A percentile compares a stretch with the other conserved stretches of the same genome.
Conservation (phyloP, 2,329 filamentous ascomycete species). For the Colletotrichum liaoningense region DNA sequence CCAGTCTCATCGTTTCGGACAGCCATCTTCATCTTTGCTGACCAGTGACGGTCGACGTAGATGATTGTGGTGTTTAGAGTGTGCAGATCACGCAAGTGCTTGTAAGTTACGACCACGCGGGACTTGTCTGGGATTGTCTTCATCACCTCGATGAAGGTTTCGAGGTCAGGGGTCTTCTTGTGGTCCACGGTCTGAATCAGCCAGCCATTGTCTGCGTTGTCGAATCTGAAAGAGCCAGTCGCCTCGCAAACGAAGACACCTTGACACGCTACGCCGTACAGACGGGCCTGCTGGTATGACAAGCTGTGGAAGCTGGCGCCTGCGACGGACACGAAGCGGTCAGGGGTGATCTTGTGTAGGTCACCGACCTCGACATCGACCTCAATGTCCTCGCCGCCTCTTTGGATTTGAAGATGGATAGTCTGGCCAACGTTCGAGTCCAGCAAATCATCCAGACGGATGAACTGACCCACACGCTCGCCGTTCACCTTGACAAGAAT, state of each 20-base stretch:
- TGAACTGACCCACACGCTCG: slow-evolving; percentile 92
- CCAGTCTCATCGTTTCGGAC: slow-evolving; percentile 90
- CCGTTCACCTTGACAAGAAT: slow-evolving; percentile 93
- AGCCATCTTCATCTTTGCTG: slow-evolving; percentile 91
- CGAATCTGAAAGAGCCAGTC: slow-evolving; percentile 93
- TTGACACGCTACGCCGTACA: slow-evolving; percentile 91
- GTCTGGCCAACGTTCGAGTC: slow-evolving; percentile 85
- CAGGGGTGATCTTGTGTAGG: slow-evolving; percentile 93
- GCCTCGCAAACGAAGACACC: slow-evolving; percentile 97
- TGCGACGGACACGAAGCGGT: slow-evolving; percentile 93
- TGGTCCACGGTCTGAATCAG: slow-evolving; percentile 93
- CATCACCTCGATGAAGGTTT: slow-evolving; percentile 92
- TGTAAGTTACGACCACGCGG: slow-evolving; percentile 93
- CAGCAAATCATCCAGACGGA: slow-evolving; percentile 89
- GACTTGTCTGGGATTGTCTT: slow-evolving; percentile 84
- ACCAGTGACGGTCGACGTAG: slow-evolving; percentile 95
- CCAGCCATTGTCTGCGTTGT: slow-evolving; percentile 92
- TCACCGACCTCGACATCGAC: slow-evolving; percentile 89
- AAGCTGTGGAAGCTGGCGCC: slow-evolving; percentile 96
- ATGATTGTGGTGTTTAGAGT: slow-evolving; percentile 94
- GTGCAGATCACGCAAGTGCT: slow-evolving; percentile 93
- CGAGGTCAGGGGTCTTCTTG: slow-evolving; percentile 87
- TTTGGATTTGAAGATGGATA: slow-evolving; percentile 86
- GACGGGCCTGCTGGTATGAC: slow-evolving; percentile 96
- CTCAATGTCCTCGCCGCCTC: slow-evolving; percentile 88